A percentile compares a stretch with the other conserved stretches of the same genome.
Evolutionary conservation across 75 land plant genomes (phyloP).

Genomic region (Larix kaempferi): DNA sequence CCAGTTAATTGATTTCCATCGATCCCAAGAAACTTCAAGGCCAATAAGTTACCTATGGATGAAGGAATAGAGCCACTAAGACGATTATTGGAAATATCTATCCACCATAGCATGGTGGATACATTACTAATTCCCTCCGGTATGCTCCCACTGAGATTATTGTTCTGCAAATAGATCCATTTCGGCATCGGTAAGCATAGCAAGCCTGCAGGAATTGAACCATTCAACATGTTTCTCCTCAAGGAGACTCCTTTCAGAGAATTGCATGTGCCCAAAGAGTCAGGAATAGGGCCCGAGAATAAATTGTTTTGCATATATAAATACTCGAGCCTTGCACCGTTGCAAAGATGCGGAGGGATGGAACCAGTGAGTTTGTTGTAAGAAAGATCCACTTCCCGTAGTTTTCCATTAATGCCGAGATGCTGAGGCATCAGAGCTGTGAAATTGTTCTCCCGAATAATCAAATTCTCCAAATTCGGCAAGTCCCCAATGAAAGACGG

Average conservation of each 20-base stretch:
- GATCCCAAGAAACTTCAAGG: too few relatives aligned
- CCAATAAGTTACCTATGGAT: too few relatives aligned
- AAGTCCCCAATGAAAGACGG: conserved; percentile 61
- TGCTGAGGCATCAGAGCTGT: conserved; percentile 27
- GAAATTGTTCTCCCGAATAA: conserved; percentile 74
- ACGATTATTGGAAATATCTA: neutral
- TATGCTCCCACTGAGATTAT: conserved; percentile 34
- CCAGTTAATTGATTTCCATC: too few relatives aligned
- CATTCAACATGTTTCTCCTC: conserved; percentile 69
- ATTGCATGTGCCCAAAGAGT: conserved; percentile 46
- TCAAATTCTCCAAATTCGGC: conserved; percentile 51
- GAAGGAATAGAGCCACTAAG: neutral
- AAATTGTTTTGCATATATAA: conserved; percentile 63
- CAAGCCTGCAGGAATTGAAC: conserved; percentile 60
- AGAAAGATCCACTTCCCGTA: conserved; percentile 20
- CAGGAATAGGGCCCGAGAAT: conserved; percentile 71
- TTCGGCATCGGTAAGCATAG: conserved; percentile 56
- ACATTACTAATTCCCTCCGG: neutral
- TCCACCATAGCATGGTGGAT: conserved; percentile 9
- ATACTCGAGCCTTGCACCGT: conserved; percentile 50
- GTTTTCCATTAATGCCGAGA: neutral
- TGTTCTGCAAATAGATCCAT: conserved; percentile 59
- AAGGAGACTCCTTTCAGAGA: conserved; percentile 67
- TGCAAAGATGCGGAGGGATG: conserved; percentile 70
- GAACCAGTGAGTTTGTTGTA: conserved; percentile 55